Percentiles rank a stretch among this genome's conserved stretches.
These are phyloP conservation scores for Picea sitchensis DNA, from an alignment of 75 land plant species.

Conservation along the genomic window DNA sequence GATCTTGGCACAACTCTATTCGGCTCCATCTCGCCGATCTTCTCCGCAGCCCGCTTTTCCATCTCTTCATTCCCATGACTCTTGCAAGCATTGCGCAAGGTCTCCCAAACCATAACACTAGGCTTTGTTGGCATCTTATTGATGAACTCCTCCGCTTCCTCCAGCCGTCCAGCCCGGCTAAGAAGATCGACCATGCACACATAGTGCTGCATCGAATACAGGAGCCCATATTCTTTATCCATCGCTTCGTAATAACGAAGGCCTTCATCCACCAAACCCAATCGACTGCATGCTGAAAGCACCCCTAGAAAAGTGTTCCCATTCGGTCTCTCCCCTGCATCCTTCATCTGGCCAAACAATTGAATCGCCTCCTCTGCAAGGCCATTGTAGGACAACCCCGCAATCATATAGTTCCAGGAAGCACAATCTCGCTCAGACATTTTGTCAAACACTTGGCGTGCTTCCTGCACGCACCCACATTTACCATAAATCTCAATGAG, in stretches of 20 bases:
- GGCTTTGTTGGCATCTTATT: not conserved
- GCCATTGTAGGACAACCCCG: constrained; percentile 15
- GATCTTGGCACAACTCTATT: not conserved
- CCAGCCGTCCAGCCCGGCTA: not conserved
- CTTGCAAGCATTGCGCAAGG: constrained; percentile 12
- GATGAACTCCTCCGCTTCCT: constrained; percentile 10
- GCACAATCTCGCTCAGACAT: constrained; percentile 3
- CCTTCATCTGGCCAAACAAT: constrained; percentile 9
- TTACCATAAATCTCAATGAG: constrained; percentile 11
- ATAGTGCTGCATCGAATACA: constrained; percentile 9
- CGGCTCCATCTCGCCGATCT: not conserved
- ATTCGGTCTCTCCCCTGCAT: constrained; percentile 5
- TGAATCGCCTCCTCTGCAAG: not conserved
- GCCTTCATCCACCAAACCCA: constrained; percentile 13
- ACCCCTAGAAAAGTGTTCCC: constrained; percentile 7
- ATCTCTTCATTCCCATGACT: constrained; percentile 13
- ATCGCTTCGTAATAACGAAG: not conserved
- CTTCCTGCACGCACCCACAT: not conserved
- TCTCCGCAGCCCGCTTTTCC: not conserved
- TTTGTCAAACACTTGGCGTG: constrained; percentile 7
- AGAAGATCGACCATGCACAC: constrained; percentile 9
- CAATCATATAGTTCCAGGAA: constrained; percentile 12
- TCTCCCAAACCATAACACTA: not conserved
- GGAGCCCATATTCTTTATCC: constrained; percentile 2
- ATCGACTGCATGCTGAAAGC: constrained; percentile 1